Evolutionary conservation across 805 yeast genomes (phyloP).

Genomic region (Kodamaea leandrae): DNA sequence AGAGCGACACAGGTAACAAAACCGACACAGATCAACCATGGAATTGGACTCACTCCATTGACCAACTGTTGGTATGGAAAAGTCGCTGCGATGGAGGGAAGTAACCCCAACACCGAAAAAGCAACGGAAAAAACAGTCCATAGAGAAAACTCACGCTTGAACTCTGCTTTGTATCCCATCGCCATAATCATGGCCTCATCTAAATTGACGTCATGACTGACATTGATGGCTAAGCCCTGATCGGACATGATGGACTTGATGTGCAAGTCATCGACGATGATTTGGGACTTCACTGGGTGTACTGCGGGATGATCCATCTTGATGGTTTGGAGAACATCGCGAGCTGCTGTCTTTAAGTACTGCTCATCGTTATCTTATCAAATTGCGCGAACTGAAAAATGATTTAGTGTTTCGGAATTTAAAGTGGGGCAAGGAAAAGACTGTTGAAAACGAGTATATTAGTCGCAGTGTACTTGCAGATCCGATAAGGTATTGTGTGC

Average conservation of each 20-base stretch:
- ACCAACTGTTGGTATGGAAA: constrained; percentile 58
- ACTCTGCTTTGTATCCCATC: constrained; percentile 62
- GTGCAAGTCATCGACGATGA: constrained; percentile 35
- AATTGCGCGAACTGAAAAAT: too few relatives aligned
- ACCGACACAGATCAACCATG: constrained; percentile 56
- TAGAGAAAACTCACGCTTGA: constrained; percentile 56
- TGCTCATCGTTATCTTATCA: too few relatives aligned
- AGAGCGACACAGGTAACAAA: constrained; percentile 58
- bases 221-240: constrained; percentile 35
- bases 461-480: too few relatives aligned
- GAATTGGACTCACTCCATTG: constrained; percentile 60
- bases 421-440: too few relatives aligned
- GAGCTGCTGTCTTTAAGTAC: too few relatives aligned
- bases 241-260: constrained; percentile 41
- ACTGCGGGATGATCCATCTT: background rate
- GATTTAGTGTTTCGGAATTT: too few relatives aligned
- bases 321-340: background rate
- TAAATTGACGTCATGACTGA: constrained; percentile 46
- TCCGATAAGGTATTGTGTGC: too few relatives aligned
- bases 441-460: too few relatives aligned
- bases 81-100: constrained; percentile 64
- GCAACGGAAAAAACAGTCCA: constrained; percentile 61
- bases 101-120: constrained; percentile 60
- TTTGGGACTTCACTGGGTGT: constrained; percentile 20
- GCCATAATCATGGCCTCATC: constrained; percentile 57